Conservation (phyloP, 371 early-diverging fungal species). For the Parasitella parasitica region DNA sequence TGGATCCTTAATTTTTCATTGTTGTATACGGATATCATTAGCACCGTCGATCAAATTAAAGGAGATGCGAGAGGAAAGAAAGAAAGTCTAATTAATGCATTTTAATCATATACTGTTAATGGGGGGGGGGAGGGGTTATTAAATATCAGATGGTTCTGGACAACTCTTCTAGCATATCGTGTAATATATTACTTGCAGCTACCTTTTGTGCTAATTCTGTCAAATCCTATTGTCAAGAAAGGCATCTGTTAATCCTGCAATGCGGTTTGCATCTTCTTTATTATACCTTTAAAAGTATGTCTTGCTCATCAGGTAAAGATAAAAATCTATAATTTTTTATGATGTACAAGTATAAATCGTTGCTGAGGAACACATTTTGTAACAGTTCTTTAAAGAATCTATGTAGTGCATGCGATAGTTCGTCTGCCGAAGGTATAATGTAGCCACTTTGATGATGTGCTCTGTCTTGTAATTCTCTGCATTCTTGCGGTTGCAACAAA, state of each 20-base stretch:
- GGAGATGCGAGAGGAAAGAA: too few species aligned
- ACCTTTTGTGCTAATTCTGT: not conserved
- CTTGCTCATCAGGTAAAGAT: slow-evolving; percentile 4
- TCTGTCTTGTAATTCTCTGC: not conserved
- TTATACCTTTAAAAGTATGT: not conserved
- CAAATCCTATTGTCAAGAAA: slow-evolving; percentile 4
- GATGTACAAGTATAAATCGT: slow-evolving; percentile 27
- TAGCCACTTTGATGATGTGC: slow-evolving; percentile 7
- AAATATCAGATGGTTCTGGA: too few species aligned
- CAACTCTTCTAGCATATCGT: not conserved
- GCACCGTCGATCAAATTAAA: too few species aligned
- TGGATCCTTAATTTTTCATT: too few species aligned
- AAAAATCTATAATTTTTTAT: slow-evolving; percentile 31
- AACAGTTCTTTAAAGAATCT: slow-evolving; percentile 25
- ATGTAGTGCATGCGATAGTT: slow-evolving; percentile 26
- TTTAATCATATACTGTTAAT: too few species aligned
- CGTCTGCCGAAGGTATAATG: slow-evolving; percentile 7
- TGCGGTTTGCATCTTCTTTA: not conserved
- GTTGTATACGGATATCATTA: too few species aligned
- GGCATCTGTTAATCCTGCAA: not conserved
- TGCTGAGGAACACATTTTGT: slow-evolving; percentile 19
- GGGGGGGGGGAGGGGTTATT: too few species aligned
- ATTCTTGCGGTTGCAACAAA: slow-evolving; percentile 4
- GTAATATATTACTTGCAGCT: slow-evolving; percentile 7
- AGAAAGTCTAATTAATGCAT: too few species aligned